A percentile compares a stretch with the other conserved stretches of the same genome.
Conservation (phyloP, 2,329 filamentous ascomycete genomes). For the Phoma sp. region DNA sequence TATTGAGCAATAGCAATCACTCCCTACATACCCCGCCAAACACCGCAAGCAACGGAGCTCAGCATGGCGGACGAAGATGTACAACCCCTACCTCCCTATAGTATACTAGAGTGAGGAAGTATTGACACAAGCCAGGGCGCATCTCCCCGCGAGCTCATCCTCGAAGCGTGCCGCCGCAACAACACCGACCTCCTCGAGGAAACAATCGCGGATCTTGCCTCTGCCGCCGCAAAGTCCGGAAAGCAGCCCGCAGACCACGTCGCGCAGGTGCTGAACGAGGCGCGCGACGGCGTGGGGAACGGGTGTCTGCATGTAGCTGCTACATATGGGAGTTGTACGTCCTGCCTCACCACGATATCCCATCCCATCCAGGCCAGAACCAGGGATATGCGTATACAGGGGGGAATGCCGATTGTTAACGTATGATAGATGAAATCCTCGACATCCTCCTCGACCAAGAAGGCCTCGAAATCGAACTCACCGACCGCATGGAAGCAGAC, state of each 20-base stretch:
- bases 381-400: too few relatives aligned
- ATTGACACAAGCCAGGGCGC: conserved; percentile 70
- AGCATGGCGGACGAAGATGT: conserved; percentile 49
- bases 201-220: conserved; percentile 66
- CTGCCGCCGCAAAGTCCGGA: conserved; percentile 57
- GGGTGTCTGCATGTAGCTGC: conserved; percentile 91
- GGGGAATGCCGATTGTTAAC: too few relatives aligned
- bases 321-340: conserved; percentile 81
- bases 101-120: too few relatives aligned
- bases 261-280: conserved; percentile 81
- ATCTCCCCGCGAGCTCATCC: conserved; percentile 80
- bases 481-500: conserved; percentile 74
- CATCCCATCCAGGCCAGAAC: neutral
- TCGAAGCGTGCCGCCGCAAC: conserved; percentile 93
- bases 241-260: conserved; percentile 65
- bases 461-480: conserved; percentile 83
- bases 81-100: neutral
- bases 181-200: conserved; percentile 85
- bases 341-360: too few relatives aligned
- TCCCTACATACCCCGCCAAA: conserved; percentile 6
- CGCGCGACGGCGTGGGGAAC: conserved; percentile 85
- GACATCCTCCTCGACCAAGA: conserved; percentile 84
- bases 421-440: conserved; percentile 76
- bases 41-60: neutral
- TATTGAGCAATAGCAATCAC: too few relatives aligned